Evolutionary conservation across 2,329 filamentous ascomycete species (phyloP).

Genomic region (Didymellaceae sp.): DNA sequence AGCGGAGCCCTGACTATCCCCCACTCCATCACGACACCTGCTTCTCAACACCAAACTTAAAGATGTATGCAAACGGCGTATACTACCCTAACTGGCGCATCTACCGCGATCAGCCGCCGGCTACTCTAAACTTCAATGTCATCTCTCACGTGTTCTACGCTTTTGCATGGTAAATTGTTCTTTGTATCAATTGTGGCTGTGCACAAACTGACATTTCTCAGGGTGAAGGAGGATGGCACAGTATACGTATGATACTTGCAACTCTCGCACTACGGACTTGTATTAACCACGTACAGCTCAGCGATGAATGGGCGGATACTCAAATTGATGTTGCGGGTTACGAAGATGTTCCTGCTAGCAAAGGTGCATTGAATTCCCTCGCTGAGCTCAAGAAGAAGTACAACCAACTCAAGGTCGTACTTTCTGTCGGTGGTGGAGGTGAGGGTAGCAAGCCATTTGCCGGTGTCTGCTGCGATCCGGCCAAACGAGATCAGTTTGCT

Average conservation of each 20-base stretch:
- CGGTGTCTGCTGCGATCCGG: constrained; percentile 66
- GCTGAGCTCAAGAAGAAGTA: constrained; percentile 75
- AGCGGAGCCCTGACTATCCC: constrained; percentile 33
- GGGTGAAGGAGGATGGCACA: constrained; percentile 72
- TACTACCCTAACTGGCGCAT: constrained; percentile 84
- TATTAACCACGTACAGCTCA: constrained; percentile 61
- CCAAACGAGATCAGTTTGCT: constrained; percentile 72
- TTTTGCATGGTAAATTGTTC: constrained; percentile 65
- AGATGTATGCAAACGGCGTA: constrained; percentile 69
- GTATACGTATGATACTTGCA: constrained; percentile 68
- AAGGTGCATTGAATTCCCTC: constrained; percentile 71
- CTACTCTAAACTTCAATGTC: constrained; percentile 74
- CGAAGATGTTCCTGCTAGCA: constrained; percentile 42
- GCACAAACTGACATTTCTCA: constrained; percentile 44
- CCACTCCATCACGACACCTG: constrained; percentile 33
- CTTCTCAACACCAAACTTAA: constrained; percentile 39
- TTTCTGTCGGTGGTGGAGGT: constrained; percentile 79
- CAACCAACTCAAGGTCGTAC: constrained; percentile 73
- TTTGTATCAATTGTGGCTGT: constrained; percentile 13
- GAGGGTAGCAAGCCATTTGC: constrained; percentile 72
- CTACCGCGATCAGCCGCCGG: constrained; percentile 75
- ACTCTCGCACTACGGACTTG: constrained; percentile 37
- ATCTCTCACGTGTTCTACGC: constrained; percentile 85
- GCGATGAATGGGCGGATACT: constrained; percentile 79
- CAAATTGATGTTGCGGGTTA: constrained; percentile 73